phyloP scores from a whole-genome alignment of 1,139 yeast genomes.

The Lodderomyces margitis region DNA sequence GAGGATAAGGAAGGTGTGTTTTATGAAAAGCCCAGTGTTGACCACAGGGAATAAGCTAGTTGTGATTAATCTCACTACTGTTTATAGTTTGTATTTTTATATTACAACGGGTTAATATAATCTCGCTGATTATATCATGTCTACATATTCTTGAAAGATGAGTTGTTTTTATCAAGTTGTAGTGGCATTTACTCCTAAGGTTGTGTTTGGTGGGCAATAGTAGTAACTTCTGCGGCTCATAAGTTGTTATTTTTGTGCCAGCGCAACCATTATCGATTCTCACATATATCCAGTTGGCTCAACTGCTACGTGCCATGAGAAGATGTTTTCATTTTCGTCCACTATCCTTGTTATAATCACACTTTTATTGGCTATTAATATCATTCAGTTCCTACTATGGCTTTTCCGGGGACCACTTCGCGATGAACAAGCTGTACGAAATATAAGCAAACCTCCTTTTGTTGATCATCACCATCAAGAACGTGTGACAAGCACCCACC shows the following conservation, averaged over 20 bases:
- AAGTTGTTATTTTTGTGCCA: not conserved
- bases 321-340: not conserved
- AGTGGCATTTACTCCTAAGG: not conserved
- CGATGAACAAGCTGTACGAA: not conserved
- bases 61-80: not conserved
- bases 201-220: too few relatives aligned
- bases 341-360: not conserved
- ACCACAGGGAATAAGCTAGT: conserved; percentile 8
- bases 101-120: too few relatives aligned
- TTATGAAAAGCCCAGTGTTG: conserved; percentile 11
- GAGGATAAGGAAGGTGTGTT: conserved; percentile 9
- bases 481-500: not conserved
- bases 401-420: not conserved
- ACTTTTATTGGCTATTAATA: not conserved
- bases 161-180: too few relatives aligned
- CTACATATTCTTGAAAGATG: too few relatives aligned
- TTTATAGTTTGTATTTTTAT: not conserved
- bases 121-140: not conserved
- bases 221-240: not conserved
- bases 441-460: not conserved
- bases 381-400: not conserved
- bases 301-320: too few relatives aligned
- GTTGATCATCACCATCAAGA: not conserved
- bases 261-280: not conserved
- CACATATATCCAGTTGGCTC: too few relatives aligned